These are phyloP conservation scores for Pyrrhoderma lamaoense DNA, from an alignment of 1,284 basidiomycete genomes.

Conservation along the genomic window DNA sequence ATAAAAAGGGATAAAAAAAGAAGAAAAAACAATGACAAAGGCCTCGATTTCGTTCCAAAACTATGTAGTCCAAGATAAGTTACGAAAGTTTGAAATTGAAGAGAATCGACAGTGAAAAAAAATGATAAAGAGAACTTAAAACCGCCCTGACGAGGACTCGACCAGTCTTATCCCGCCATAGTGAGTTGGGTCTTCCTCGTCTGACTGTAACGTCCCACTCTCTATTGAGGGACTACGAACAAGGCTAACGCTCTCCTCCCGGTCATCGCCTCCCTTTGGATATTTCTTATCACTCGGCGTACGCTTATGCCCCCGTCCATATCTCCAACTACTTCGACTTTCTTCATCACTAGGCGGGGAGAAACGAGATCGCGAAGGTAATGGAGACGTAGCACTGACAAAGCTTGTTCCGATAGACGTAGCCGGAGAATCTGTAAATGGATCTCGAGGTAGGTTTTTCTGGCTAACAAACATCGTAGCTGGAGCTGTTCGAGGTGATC, in stretches of 20 bases:
- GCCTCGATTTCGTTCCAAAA: too few species aligned
- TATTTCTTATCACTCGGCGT: constrained; percentile 27
- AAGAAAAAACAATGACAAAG: too few species aligned
- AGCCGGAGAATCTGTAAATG: constrained; percentile 28
- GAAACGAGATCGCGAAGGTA: constrained; percentile 10
- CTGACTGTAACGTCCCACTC: background rate
- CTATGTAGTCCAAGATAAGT: too few species aligned
- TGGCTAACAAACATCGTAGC: constrained; percentile 21
- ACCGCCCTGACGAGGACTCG: constrained; percentile 13
- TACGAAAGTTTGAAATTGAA: too few species aligned
- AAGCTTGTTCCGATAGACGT: constrained; percentile 27
- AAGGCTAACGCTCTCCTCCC: constrained; percentile 34
- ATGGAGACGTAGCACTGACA: constrained; percentile 6
- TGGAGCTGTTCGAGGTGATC: constrained; percentile 12
- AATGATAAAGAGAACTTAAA: too few species aligned
- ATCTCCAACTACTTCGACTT: constrained; percentile 1
- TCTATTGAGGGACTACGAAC: constrained; percentile 24
- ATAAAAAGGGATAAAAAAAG: too few species aligned
- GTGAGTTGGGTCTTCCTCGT: background rate
- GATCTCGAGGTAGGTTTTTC: constrained; percentile 23
- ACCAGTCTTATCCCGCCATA: constrained; percentile 17
- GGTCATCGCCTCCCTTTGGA: constrained; percentile 30
- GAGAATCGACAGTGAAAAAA: too few species aligned
- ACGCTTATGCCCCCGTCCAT: constrained; percentile 17
- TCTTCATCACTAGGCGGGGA: constrained; percentile 22